These are phyloP conservation scores for Aspergillus homomorphus DNA, from an alignment of 495 filamentous ascomycete species.

Conservation along the genomic window DNA sequence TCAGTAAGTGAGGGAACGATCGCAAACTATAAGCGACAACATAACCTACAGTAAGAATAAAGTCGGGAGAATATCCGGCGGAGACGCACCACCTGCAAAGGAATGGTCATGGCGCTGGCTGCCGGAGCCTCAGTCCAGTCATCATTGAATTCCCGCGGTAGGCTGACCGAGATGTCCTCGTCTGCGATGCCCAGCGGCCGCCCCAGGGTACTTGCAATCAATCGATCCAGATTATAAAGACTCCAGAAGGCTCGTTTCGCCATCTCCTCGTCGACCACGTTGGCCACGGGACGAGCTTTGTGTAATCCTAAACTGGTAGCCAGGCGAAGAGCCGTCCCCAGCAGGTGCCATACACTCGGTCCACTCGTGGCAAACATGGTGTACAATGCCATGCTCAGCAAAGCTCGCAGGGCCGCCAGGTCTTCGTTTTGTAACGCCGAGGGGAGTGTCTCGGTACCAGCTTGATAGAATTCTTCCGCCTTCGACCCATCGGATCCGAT, in stretches of 20 bases:
- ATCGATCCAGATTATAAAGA: slow-evolving; percentile 50
- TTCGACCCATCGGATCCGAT: slow-evolving; percentile 37
- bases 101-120: slow-evolving; percentile 46
- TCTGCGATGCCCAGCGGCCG: slow-evolving; percentile 50
- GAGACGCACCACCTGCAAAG: slow-evolving; percentile 46
- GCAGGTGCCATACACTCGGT: slow-evolving; percentile 52
- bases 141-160: slow-evolving; percentile 45
- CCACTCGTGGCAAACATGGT: slow-evolving; percentile 50
- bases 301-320: slow-evolving; percentile 50
- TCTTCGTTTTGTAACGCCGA: slow-evolving; percentile 44
- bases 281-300: slow-evolving; percentile 38
- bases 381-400: slow-evolving; percentile 49
- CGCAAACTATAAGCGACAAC: background rate
- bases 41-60: slow-evolving; percentile 42
- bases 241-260: slow-evolving; percentile 53
- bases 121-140: slow-evolving; percentile 42
- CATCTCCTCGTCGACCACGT: slow-evolving; percentile 43
- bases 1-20: background rate
- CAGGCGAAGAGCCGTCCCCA: slow-evolving; percentile 47
- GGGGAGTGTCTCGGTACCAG: slow-evolving; percentile 38
- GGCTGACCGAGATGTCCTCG: slow-evolving; percentile 46
- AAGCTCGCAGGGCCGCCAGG: slow-evolving; percentile 40
- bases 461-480: slow-evolving; percentile 41
- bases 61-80: slow-evolving; percentile 49
- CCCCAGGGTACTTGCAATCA: slow-evolving; percentile 48